phyloP scores from a whole-genome alignment of 257 asterid species.

The Nicotiana attenuata region DNA sequence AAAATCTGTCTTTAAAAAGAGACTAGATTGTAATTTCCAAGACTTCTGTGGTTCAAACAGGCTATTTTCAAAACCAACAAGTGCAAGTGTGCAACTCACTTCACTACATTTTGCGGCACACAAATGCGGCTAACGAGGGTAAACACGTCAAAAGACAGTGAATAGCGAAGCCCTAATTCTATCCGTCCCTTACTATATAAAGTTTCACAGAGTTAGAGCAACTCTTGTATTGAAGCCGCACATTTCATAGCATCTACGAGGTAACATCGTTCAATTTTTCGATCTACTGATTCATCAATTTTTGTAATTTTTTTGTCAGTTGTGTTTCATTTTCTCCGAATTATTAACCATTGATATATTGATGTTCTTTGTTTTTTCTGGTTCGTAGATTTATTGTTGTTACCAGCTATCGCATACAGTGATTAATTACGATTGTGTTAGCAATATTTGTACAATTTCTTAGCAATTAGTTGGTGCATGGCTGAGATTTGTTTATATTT shows the following conservation, averaged over 20 bases:
- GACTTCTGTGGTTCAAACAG: no score
- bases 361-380: not conserved
- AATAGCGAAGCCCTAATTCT: not conserved
- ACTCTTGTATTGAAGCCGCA: not conserved
- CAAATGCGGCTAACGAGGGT: not conserved
- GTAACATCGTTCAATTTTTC: slow-evolving; percentile 14
- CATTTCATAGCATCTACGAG: not conserved
- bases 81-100: not conserved
- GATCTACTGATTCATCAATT: not conserved
- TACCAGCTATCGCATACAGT: not conserved
- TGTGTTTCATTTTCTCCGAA: not conserved
- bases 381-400: not conserved
- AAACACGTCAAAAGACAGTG: not conserved
- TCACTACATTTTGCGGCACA: not conserved
- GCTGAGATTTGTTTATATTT: not conserved
- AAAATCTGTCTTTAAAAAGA: no score
- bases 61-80: no score
- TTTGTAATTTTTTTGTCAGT: not conserved
- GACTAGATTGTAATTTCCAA: no score
- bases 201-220: not conserved
- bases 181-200: not conserved
- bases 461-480: not conserved
- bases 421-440: not conserved
- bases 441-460: not conserved
- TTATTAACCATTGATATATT: not conserved